phyloP scores from a whole-genome alignment of 2,329 filamentous ascomycete genomes.

The Eutypa lata region DNA sequence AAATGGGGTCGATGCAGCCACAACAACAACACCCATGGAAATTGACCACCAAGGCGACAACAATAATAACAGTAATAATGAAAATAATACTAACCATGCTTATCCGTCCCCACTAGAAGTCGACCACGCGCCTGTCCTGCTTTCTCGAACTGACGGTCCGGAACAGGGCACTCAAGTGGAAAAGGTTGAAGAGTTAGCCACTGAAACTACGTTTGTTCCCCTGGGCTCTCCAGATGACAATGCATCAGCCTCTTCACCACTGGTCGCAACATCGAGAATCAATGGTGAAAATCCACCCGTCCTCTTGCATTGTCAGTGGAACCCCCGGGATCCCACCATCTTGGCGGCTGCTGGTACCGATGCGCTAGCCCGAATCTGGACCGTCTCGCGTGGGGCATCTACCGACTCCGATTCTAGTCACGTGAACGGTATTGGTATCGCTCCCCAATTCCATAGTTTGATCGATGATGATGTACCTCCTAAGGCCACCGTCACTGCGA shows the following conservation, averaged over 20 bases:
- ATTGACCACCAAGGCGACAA: constrained; percentile 47
- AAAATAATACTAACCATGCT: constrained; percentile 47
- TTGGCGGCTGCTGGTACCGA: constrained; percentile 67
- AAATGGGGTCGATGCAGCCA: constrained; percentile 49
- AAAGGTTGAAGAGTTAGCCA: constrained; percentile 58
- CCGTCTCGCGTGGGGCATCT: constrained; percentile 52
- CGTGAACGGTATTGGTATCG: constrained; percentile 35
- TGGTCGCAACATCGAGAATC: constrained; percentile 29
- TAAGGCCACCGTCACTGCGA: constrained; percentile 52
- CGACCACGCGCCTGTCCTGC: constrained; percentile 51
- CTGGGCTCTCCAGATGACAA: constrained; percentile 38
- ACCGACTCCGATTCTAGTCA: constrained; percentile 45
- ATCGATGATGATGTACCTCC: constrained; percentile 52
- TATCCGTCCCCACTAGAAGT: constrained; percentile 63
- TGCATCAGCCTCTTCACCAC: constrained; percentile 35
- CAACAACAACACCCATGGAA: constrained; percentile 53
- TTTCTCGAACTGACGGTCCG: constrained; percentile 56
- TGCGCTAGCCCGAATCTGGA: constrained; percentile 69
- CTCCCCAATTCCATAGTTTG: constrained; percentile 43
- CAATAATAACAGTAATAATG: constrained; percentile 37
- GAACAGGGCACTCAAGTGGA: constrained; percentile 64
- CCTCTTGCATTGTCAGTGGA: constrained; percentile 68
- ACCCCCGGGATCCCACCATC: constrained; percentile 60
- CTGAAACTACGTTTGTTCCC: constrained; percentile 59
- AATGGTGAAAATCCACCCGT: constrained; percentile 53